Conservation (phyloP, 495 filamentous ascomycete genomes). For the Lichenothelia convexa region DNA sequence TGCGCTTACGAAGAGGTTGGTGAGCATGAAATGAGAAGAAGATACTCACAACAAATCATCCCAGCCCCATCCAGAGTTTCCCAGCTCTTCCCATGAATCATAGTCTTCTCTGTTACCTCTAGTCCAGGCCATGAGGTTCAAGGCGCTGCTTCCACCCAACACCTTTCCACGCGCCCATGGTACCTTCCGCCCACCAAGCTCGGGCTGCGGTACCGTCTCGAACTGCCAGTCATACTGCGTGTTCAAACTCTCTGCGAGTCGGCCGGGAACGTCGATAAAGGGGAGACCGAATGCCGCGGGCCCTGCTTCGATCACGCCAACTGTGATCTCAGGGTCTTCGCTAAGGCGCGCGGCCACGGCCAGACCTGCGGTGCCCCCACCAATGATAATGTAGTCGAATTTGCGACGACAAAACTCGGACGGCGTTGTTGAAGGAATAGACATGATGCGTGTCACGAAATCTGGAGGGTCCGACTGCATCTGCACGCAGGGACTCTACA, state of each 20-base stretch:
- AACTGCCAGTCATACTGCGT: constrained; percentile 30
- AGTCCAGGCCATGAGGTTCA: constrained; percentile 39
- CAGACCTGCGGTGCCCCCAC: constrained; percentile 12
- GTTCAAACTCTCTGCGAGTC: constrained; percentile 24
- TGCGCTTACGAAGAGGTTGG: too few species aligned
- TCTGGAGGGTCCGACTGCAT: too few species aligned
- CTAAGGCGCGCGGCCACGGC: constrained; percentile 15
- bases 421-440: not conserved
- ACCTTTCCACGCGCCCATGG: constrained; percentile 23
- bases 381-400: not conserved
- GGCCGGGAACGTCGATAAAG: constrained; percentile 25
- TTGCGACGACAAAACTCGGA: not conserved
- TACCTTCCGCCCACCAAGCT: constrained; percentile 19
- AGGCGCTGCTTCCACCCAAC: constrained; percentile 26
- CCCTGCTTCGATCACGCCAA: constrained; percentile 32
- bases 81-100: constrained; percentile 38
- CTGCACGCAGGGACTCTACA: too few species aligned
- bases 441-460: too few species aligned
- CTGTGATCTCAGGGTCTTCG: constrained; percentile 17
- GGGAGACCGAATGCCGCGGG: constrained; percentile 22
- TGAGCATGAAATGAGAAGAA: too few species aligned
- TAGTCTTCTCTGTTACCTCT: constrained; percentile 34
- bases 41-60: constrained; percentile 25
- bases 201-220: constrained; percentile 22
- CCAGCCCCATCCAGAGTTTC: constrained; percentile 40